Conservation (phyloP, 1,139 yeast genomes). For the Pichia sp. region DNA sequence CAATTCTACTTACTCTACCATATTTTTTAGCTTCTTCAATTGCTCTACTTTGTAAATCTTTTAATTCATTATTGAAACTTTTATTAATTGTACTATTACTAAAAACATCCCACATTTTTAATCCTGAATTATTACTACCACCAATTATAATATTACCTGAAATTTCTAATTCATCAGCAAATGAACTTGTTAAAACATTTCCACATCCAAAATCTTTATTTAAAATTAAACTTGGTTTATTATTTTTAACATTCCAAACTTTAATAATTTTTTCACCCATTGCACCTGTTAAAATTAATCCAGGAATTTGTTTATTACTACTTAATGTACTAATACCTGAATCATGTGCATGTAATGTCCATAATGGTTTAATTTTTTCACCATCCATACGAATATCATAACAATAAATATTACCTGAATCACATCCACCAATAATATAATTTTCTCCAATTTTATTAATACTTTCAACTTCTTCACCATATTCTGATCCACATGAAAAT, state of each 20-base stretch:
- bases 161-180: constrained; percentile 84
- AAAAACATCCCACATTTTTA: constrained; percentile 91
- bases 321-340: constrained; percentile 83
- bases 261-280: constrained; percentile 85
- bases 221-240: constrained; percentile 75
- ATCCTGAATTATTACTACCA: constrained; percentile 59
- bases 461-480: constrained; percentile 77
- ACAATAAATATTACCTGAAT: constrained; percentile 82
- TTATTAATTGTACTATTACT: constrained; percentile 73
- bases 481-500: constrained; percentile 48
- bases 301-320: constrained; percentile 60
- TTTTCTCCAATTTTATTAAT: constrained; percentile 67
- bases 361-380: constrained; percentile 56
- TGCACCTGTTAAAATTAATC: constrained; percentile 80
- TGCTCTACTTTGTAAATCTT: constrained; percentile 48
- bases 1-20: constrained; percentile 65
- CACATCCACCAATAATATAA: constrained; percentile 83
- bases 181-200: constrained; percentile 75
- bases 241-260: constrained; percentile 66
- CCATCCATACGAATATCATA: constrained; percentile 61
- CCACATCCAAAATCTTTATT: constrained; percentile 95
- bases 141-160: constrained; percentile 83
- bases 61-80: constrained; percentile 56
- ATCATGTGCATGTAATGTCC: constrained; percentile 98
- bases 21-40: constrained; percentile 46